Evolutionary conservation across 495 filamentous ascomycete species (phyloP), one percentile per base, ranked within the genome.

Genomic region (Cetradonia linearis): DNA sequence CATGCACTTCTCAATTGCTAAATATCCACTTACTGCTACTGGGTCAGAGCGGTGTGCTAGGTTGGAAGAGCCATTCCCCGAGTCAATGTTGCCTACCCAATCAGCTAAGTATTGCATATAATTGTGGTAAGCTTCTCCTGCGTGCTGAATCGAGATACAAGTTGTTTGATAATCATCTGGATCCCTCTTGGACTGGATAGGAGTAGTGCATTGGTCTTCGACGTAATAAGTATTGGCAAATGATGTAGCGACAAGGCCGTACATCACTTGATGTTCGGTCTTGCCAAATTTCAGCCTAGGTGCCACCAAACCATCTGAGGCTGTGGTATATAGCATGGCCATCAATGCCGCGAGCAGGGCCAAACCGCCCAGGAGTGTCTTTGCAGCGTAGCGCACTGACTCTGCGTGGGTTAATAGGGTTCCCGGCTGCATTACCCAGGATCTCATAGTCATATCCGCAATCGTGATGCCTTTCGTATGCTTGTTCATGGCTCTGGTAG

Each of bases 281-380:
- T 70, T 62, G n/a, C 80, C 78, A 62, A 75, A 77, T 31, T 74
- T 78, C 2, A 89, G 73, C 61, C 83, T 81, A 11, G 87, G 87
- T 25, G 84, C 76, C 0, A 90, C 85, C 75, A 90, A 66, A 4
- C 85, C 82, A 64, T 87, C 82, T 0, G 84, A 83, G 0, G 87
- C 86, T 9, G 86, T 86, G 2, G 86, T 87, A 65, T 89, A 91
- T 9, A 89, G 70, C 72, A 84, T 81, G 10, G 83, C 80, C 3
- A 80, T 74, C 28, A 89, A 47, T 0, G 86, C 79, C 3, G 79
- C 81, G 33, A 78, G 68, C 58, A 90, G 65, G 0, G 82, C 74
- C 4, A 87, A 67, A 0, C 69, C 52, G 0, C 86, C 86, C 18
- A 89, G 70, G 2, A 83, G 62, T 3, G 83, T 81, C 11, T 80